Percentiles rank a stretch among this genome's conserved stretches.
Conservation (phyloP, 2,329 filamentous ascomycete genomes). For the Penicillium sp. region DNA sequence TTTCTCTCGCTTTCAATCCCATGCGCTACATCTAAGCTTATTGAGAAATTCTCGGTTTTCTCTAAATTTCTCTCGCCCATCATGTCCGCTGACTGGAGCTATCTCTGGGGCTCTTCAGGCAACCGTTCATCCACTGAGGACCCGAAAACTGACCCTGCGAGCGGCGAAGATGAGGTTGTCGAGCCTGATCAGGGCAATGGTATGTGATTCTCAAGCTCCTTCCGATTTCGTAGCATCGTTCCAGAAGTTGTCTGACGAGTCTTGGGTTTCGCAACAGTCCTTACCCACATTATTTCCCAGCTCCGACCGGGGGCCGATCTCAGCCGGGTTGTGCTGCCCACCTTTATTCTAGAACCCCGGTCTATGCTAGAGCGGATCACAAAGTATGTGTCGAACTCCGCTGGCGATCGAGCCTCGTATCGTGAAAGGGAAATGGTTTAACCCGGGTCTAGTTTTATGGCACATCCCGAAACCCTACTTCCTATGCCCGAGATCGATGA, state of each 20-base stretch:
- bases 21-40: constrained; percentile 1
- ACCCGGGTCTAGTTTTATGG: constrained; percentile 81
- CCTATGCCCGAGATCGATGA: constrained; percentile 87
- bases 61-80: constrained; percentile 10
- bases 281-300: constrained; percentile 96
- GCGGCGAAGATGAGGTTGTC: constrained; percentile 77
- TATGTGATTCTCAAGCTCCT: constrained; percentile 50
- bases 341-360: constrained; percentile 95
- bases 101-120: constrained; percentile 41
- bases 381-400: constrained; percentile 65
- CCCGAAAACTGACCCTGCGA: constrained; percentile 40
- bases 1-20: background rate
- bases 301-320: constrained; percentile 93
- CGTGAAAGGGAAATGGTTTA: constrained; percentile 14
- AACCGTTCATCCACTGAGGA: constrained; percentile 64
- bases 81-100: constrained; percentile 36
- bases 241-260: constrained; percentile 9
- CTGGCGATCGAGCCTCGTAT: background rate
- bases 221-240: background rate
- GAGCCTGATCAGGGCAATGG: constrained; percentile 94
- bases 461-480: constrained; percentile 93
- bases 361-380: constrained; percentile 99
- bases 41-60: constrained; percentile 8
- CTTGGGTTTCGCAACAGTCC: constrained; percentile 61
- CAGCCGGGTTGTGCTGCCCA: constrained; percentile 90